Percentiles rank a stretch among this genome's conserved stretches.
Evolutionary conservation across 2,329 filamentous ascomycete genomes (phyloP).

Genomic region (Colletotrichum karsti): DNA sequence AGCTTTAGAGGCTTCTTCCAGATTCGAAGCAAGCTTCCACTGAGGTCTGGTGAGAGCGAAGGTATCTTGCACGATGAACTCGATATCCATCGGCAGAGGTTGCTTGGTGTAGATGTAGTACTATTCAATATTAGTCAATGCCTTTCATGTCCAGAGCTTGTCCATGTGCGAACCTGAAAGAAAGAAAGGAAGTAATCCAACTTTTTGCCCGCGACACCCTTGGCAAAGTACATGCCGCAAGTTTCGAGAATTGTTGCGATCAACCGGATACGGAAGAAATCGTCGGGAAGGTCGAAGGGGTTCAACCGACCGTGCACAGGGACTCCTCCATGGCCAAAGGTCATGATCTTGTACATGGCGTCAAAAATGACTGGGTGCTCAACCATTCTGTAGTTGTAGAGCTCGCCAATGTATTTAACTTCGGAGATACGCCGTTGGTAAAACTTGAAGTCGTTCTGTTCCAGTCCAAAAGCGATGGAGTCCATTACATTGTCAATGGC

Average conservation of each 20-base stretch:
- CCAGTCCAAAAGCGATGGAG: constrained; percentile 85
- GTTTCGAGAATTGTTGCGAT: constrained; percentile 92
- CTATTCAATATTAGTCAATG: constrained; percentile 46
- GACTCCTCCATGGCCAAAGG: constrained; percentile 89
- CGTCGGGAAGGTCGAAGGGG: constrained; percentile 85
- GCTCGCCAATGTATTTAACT: constrained; percentile 93
- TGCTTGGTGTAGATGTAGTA: constrained; percentile 96
- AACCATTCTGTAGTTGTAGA: constrained; percentile 97
- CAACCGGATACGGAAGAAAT: constrained; percentile 94
- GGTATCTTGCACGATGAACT: constrained; percentile 94
- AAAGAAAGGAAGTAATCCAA: constrained; percentile 97
- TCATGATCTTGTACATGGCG: constrained; percentile 91
- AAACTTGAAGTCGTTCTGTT: constrained; percentile 97
- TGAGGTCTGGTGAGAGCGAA: constrained; percentile 86
- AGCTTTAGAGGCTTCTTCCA: constrained; percentile 83
- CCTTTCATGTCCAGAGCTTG: background rate
- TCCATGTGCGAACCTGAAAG: constrained; percentile 72
- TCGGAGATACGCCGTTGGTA: constrained; percentile 95
- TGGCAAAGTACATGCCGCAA: constrained; percentile 95
- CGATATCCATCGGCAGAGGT: constrained; percentile 92
- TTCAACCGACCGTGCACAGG: constrained; percentile 82
- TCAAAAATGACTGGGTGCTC: constrained; percentile 97
- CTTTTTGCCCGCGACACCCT: constrained; percentile 94
- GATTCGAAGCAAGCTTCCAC: constrained; percentile 85
- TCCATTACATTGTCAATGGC: constrained; percentile 94